Base-by-base conservation (phyloP, 2,329 filamentous ascomycete genomes). In the Clonostachys sp. region DNA sequence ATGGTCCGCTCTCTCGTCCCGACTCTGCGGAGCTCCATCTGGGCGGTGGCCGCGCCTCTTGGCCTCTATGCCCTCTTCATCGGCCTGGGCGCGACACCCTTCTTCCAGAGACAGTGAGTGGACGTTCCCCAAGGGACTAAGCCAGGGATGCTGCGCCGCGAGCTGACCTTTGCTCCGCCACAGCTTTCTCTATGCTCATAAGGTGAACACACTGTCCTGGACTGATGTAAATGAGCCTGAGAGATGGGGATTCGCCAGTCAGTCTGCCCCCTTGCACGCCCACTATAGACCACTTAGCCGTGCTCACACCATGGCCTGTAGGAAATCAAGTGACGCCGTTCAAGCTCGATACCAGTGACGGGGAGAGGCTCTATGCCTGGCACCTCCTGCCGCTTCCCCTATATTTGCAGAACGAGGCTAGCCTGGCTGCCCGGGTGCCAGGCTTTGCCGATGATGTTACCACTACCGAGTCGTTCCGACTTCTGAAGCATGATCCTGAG, bases 311-410 rank as follows among this genome's bases (percentile, higher is more conserved):
- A 13, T 14, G 3, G 24, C 24, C 24, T 30, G 24, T 55, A 92
- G 88, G 83, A 61, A 90, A 91, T 56, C 92, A 97, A 68, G 87
- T 95, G 4, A 91, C 89, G 6, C 88, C 92, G 0, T 96, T 97
- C 63, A 83, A 80, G 43, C 68, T 97, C 36, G 70, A 68, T 5
- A 94, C 90, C 0, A 72, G 81, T 2, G 91, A 96, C 62, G 81
- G 83, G 38, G 85, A 91, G 64, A 81, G 73, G 3, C 70, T 97
- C 16, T 95, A 94, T 61, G 88, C 87, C 24, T 97, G 92, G 92
- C 92, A 96, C 60, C 78, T 97, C 47, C 71, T 96, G 44, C 92
- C 92, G 0, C 67, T 95, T 7, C 82, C 86, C 45, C 71, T 89
- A 0, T 95, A 95, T 62, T 73, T 82, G 7, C 75, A 86, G 54